Evolutionary conservation across 208 protist genomes (phyloP).

Genomic region (Strigomonas galati): DNA sequence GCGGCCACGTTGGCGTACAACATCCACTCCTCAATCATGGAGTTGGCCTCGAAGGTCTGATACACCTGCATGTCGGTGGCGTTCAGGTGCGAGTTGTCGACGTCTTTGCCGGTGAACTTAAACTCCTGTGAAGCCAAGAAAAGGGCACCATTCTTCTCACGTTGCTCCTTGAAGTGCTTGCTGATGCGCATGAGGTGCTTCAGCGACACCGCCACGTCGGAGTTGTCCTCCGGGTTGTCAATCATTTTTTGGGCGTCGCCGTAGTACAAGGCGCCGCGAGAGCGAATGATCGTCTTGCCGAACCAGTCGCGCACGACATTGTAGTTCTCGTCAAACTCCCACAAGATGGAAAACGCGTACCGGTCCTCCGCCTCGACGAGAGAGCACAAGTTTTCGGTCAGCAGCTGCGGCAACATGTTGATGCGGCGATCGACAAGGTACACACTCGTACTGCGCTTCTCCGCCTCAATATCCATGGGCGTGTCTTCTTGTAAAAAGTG

Average conservation of each 20-base stretch:
- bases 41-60: slow-evolving; percentile 91
- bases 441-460: slow-evolving; percentile 92
- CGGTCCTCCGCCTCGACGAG: slow-evolving; percentile 87
- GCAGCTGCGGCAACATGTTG: slow-evolving; percentile 96
- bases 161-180: slow-evolving; percentile 75
- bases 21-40: slow-evolving; percentile 97
- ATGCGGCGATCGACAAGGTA: slow-evolving; percentile 96
- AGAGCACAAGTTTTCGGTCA: slow-evolving; percentile 96
- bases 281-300: slow-evolving; percentile 93
- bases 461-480: slow-evolving; percentile 93
- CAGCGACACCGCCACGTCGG: slow-evolving; percentile 71
- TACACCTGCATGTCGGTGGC: slow-evolving; percentile 90
- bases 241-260: slow-evolving; percentile 94
- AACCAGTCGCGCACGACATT: slow-evolving; percentile 89
- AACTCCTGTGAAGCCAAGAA: slow-evolving; percentile 90
- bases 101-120: slow-evolving; percentile 64
- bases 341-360: slow-evolving; percentile 94
- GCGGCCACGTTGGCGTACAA: slow-evolving; percentile 94
- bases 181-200: slow-evolving; percentile 76
- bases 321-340: slow-evolving; percentile 87
- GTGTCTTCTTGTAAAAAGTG: slow-evolving; percentile 93
- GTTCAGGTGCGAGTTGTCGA: slow-evolving; percentile 86
- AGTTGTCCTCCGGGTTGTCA: slow-evolving; percentile 61
- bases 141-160: slow-evolving; percentile 82
- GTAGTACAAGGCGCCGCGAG: slow-evolving; percentile 91